A percentile compares a stretch with the other conserved stretches of the same genome.
Evolutionary conservation across 495 filamentous ascomycete species (phyloP).

Genomic region (Chlorociboria aeruginascens): DNA sequence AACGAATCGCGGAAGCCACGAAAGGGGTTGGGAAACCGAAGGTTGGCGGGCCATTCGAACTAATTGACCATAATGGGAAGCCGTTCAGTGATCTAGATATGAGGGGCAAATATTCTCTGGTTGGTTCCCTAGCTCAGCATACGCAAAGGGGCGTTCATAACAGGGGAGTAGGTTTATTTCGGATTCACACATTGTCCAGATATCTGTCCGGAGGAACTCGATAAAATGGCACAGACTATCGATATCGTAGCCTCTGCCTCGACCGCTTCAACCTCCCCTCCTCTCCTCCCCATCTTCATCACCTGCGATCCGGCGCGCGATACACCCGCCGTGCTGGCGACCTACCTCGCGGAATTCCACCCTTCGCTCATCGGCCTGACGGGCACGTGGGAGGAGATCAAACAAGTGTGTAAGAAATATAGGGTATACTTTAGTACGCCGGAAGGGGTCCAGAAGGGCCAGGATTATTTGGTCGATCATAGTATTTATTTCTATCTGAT

Average conservation of each 20-base stretch:
- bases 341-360: conserved; percentile 88
- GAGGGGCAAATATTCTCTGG: conserved; percentile 73
- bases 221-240: conserved; percentile 94
- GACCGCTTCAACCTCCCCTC: conserved; percentile 49
- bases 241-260: conserved; percentile 50
- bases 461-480: conserved; percentile 97
- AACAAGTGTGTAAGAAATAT: conserved; percentile 85
- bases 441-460: conserved; percentile 69
- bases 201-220: conserved; percentile 97
- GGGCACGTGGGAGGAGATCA: conserved; percentile 84
- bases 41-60: conserved; percentile 75
- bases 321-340: conserved; percentile 68
- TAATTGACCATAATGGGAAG: conserved; percentile 72
- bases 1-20: conserved; percentile 74
- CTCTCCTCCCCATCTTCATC: conserved; percentile 65
- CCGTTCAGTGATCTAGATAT: conserved; percentile 64
- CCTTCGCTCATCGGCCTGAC: conserved; percentile 79
- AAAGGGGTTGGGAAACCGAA: conserved; percentile 90
- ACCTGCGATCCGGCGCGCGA: conserved; percentile 92
- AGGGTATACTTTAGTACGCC: conserved; percentile 96
- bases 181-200: conserved; percentile 98
- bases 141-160: conserved; percentile 26
- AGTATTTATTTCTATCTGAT: conserved; percentile 99
- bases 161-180: conserved; percentile 61
- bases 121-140: conserved; percentile 16